phyloP scores from a whole-genome alignment of 2,329 filamentous ascomycete genomes.

The Fusarium circinatum region DNA sequence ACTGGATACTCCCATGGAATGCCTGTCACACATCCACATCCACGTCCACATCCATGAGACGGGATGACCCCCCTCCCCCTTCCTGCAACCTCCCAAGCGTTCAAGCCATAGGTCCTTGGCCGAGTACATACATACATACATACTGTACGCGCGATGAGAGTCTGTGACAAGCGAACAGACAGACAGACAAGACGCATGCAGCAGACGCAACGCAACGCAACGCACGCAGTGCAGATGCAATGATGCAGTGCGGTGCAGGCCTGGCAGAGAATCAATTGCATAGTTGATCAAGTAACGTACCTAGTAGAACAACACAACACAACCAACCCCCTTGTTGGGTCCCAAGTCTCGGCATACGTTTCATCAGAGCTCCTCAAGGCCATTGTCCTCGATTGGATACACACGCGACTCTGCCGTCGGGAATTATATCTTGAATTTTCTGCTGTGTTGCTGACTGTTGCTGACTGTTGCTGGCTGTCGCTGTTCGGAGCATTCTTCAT shows the following conservation, averaged over 20 bases:
- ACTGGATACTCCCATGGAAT: constrained; percentile 10
- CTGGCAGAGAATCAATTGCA: background rate
- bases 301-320: background rate
- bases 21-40: constrained; percentile 30
- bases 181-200: background rate
- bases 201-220: background rate
- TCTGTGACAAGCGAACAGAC: constrained; percentile 6
- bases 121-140: constrained; percentile 9
- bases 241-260: background rate
- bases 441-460: background rate
- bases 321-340: constrained; percentile 13
- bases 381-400: constrained; percentile 22
- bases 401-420: constrained; percentile 23
- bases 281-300: background rate
- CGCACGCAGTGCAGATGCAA: background rate
- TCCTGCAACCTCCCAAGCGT: constrained; percentile 37
- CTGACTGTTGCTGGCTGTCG: background rate
- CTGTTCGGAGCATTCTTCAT: background rate
- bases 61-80: constrained; percentile 30
- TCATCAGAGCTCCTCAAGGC: constrained; percentile 26
- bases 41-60: constrained; percentile 31
- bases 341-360: constrained; percentile 33
- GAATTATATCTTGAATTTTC: constrained; percentile 16
- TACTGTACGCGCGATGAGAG: background rate
- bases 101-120: constrained; percentile 17